Evolutionary conservation across 2,329 filamentous ascomycete species (phyloP), one percentile per base, ranked within the genome.

Genomic region (Fusarium goolgardi): DNA sequence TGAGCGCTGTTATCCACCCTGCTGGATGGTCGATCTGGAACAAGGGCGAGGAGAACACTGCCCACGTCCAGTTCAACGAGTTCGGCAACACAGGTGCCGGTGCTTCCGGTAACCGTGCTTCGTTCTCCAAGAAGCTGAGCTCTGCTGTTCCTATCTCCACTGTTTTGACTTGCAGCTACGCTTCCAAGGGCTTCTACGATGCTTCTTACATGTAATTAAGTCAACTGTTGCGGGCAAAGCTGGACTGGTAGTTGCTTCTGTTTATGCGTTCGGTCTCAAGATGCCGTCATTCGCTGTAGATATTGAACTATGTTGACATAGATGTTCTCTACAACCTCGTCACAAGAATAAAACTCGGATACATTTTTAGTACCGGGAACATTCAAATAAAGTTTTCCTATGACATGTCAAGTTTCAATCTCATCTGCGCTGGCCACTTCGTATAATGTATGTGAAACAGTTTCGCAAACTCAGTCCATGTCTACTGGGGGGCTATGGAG

Each of bases 1-100:
- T 91, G 76, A 81, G 80, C 11, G 76, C 78, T 25, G 85, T 90
- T 21, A 83, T 91, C 71, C 89, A 90, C 70, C 61, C 80, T 3
- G 83, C 83, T 0, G 89, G 88, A 0, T 91, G 89, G 88, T 75
- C 70, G 3, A 72, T 79, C 29, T 91, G 88, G 88, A 82, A 82
- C 59, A 77, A 69, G 3, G 79, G 78, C 4, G 78, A 83, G 43
- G 73, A 80, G n/a, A 80, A 82, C 35, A 88, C 85, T 2, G 80
- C 79, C 34, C 77, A 85, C 43, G 84, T 90, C 2, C 75, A 79
- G 27, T 90, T 86, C 65, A 85, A 78, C 12, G 89, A 91, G 79
- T 90, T 85, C 71, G 77, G 70, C 21, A 91, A 91, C 76, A 82
- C 81, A 2, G 89, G 89, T 2, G 73, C 78, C 32, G 88, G 89